A percentile compares a stretch with the other conserved stretches of the same genome.
These are phyloP conservation scores for Camelina sativa DNA, from an alignment of 345 rosid species.

Conservation along the genomic window DNA sequence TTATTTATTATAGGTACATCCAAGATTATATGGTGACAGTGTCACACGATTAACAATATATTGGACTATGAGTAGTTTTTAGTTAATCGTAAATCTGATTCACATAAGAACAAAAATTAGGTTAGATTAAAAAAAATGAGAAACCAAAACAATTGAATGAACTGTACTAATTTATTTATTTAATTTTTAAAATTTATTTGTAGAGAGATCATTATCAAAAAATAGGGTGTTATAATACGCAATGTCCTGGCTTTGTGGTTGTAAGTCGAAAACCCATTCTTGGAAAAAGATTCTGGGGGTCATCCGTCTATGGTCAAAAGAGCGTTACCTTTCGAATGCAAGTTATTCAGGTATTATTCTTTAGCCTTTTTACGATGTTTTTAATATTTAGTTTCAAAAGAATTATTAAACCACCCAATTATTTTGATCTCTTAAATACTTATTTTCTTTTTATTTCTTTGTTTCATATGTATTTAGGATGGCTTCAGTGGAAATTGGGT, in stretches of 20 bases:
- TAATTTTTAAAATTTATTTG: neutral
- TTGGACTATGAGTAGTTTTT: conserved; percentile 34
- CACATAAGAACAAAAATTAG: neutral
- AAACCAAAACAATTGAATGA: neutral
- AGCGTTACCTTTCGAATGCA: neutral
- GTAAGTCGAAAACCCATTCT: neutral
- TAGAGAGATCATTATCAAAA: conserved; percentile 23
- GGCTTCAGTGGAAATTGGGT: conserved; percentile 16
- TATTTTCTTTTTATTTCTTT: neutral
- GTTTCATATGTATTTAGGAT: conserved; percentile 32
- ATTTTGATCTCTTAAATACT: neutral
- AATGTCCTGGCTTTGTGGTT: conserved; percentile 40
- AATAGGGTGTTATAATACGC: conserved; percentile 39
- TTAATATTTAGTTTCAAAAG: neutral
- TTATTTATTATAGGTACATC: conserved; percentile 29
- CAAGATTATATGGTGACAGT: conserved; percentile 37
- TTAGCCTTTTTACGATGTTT: neutral
- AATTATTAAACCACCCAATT: neutral
- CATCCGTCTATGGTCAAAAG: conserved; percentile 9
- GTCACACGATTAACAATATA: conserved; percentile 29
- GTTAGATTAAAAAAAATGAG: neutral
- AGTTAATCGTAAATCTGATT: neutral
- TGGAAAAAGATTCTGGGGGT: conserved; percentile 12
- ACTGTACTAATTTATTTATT: neutral
- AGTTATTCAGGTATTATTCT: conserved; percentile 17